Evolutionary conservation across 306 rosid genomes (phyloP).

Genomic region (Cucumis cinereus): DNA sequence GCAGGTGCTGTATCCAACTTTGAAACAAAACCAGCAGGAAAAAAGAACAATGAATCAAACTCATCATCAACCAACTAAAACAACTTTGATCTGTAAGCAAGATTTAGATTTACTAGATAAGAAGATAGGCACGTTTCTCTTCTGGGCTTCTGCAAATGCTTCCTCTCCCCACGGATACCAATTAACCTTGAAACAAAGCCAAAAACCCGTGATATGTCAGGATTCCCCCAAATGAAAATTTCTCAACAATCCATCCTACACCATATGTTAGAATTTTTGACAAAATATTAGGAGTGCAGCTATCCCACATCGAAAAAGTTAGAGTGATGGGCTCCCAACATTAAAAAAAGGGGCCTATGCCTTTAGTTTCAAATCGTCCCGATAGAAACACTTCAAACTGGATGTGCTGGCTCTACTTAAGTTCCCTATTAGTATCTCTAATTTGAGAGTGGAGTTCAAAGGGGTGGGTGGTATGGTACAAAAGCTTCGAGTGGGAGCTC

Average conservation of each 20-base stretch:
- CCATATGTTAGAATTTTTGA: too few relatives aligned
- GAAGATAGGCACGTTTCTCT: conserved; percentile 72
- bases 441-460: too few relatives aligned
- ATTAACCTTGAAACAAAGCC: conserved; percentile 39
- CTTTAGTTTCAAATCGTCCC: too few relatives aligned
- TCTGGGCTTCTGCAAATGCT: conserved; percentile 76
- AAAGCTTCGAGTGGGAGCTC: too few relatives aligned
- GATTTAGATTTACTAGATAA: conserved; percentile 55
- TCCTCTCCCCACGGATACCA: conserved; percentile 99
- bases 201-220: neutral
- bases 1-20: conserved; percentile 97
- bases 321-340: too few relatives aligned
- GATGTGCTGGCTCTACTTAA: too few relatives aligned
- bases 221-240: neutral
- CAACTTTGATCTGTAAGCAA: neutral
- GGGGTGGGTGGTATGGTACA: too few relatives aligned
- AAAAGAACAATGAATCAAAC: neutral
- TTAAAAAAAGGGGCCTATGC: too few relatives aligned
- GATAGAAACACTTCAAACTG: too few relatives aligned
- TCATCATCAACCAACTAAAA: neutral
- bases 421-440: too few relatives aligned
- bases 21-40: conserved; percentile 13
- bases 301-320: too few relatives aligned
- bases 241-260: neutral
- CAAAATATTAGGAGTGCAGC: too few relatives aligned